Base-by-base conservation (phyloP, 352 stramenopile genomes). In the Phytopythium helicoides region DNA sequence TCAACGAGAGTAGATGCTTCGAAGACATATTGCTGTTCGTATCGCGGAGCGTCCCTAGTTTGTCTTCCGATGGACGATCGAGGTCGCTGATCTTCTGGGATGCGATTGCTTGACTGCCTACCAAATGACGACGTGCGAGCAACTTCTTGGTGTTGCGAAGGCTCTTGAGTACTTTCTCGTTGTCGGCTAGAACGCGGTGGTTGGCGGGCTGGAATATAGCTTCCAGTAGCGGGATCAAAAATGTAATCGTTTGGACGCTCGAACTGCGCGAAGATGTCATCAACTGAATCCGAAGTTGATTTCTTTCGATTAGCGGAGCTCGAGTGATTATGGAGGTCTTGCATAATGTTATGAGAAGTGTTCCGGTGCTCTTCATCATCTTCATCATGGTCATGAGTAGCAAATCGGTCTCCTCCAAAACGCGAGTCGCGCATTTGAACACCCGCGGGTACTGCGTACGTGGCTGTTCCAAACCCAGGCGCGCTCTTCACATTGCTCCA, bases 181-280 rank as follows among this genome's bases (percentile, higher is more conserved):
- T 34, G n/a, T 19, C 33, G 25, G 40, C n/a, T 45, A 8, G 39
- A 36, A 25, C 45, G 54, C 28, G 37, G 54, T 23, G 55, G 54
- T 26, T 47, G 26, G 33, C 34, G 50, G 46, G 68, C 42, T 21
- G 76, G 56, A 10, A 90, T 69, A 41, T 92, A 92, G 9, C 72
- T 66, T 22, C 77, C 79, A 5, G 66, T 80, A 6, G 41, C 58
- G 28, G 71, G 52, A 23, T 92, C 81, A 42, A 90, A 90, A 3
- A 89, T 68, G 51, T 92, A 92, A 25, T 90, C 75, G n/a, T 82
- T 84, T 0, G 72, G 78, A 25, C 71, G 72, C 62, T 92, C 81
- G 51, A 90, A 92, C 21, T 84, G 73, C 0, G 79, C 75, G 56
- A 92, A 90, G 37, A 81, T 76, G 52, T 90, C 81, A 41, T 92